phyloP scores from a whole-genome alignment of 768 basidiomycete genomes.

The button mushroom (Agaricus bisporus) region DNA sequence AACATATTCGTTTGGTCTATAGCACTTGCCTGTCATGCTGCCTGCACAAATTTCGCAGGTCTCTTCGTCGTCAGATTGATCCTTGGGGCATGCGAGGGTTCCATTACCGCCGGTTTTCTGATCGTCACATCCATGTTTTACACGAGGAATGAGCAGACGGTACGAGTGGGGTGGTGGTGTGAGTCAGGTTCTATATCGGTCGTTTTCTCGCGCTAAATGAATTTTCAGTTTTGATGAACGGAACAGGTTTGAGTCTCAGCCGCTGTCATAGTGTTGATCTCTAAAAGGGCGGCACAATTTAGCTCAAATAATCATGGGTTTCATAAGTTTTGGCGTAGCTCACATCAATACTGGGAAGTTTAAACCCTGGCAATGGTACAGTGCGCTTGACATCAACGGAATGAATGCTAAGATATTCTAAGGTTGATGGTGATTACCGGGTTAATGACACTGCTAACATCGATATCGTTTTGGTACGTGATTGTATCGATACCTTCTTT shows the following conservation, averaged over 20 bases:
- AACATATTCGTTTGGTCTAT: conserved; percentile 67
- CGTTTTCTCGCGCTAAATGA: not conserved
- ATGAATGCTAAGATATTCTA: not conserved
- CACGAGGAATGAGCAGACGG: conserved; percentile 62
- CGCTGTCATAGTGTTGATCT: not conserved
- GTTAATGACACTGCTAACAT: conserved; percentile 44
- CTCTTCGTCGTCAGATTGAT: conserved; percentile 59
- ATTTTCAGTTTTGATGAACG: conserved; percentile 63
- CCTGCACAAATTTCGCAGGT: conserved; percentile 63
- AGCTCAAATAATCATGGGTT: conserved; percentile 70
- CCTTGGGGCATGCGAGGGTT: conserved; percentile 68
- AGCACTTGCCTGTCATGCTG: conserved; percentile 56
- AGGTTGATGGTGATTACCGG: conserved; percentile 74
- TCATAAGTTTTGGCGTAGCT: conserved; percentile 59
- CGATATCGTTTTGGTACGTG: conserved; percentile 50
- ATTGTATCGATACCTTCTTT: no score
- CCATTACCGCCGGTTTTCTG: conserved; percentile 70
- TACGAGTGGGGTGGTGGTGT: conserved; percentile 76
- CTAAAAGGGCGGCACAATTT: not conserved
- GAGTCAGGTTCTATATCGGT: conserved; percentile 21
- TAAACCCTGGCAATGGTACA: conserved; percentile 69
- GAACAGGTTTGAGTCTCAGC: conserved; percentile 39
- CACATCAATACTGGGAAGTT: conserved; percentile 53
- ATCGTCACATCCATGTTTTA: conserved; percentile 79
- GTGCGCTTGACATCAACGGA: not conserved